Base-by-base conservation (phyloP, 2,329 filamentous ascomycete species). In the Fusarium sp. region DNA sequence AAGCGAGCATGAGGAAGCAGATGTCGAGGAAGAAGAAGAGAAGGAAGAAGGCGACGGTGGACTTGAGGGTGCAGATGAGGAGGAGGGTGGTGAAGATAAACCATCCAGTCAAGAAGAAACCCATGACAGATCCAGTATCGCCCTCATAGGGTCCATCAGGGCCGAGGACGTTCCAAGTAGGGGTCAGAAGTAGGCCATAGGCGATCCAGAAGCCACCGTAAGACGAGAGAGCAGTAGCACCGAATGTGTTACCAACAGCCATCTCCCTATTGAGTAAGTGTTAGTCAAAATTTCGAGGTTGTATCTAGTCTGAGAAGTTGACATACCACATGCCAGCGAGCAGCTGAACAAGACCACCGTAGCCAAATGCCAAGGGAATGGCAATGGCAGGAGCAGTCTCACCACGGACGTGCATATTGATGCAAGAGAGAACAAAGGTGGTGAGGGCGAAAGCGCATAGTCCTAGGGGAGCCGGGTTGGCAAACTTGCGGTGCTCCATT, bases 141-240 rank as follows among this genome's bases (percentile, higher is more conserved):
- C 85, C 76, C 6, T 75, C 76, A 76, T 91, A 91, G 5, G 86
- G 87, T 41, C 82, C 82, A 22, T 86, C 83, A 0, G 76, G 56
- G 33, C 81, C 82, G 10, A 85, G 81, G 67, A 94, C 91, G 57
- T 89, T 82, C 85, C 93, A 95, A 72, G 88, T 81, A 2, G 90
- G 93, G 3, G 92, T 94, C 71, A 93, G 83, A 64, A 95, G 87
- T 77, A 95, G 92, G 72, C 86, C 93, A 78, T 94, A 93, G 14
- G 89, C 86, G 79, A 96, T 89, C 94, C 94, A 96, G 88, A 96
- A 96, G 73, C 93, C 93, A 77, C 94, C 94, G 80, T 94, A 96
- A 0, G 93, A 95, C 11, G 93, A 94, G 67, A 96, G 85, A 22
- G 94, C 93, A 27, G 93, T 95, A 62, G 93, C 94, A 87, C 93